Evolutionary conservation across 371 early-diverging fungal species (phyloP).

Genomic region (Phascolomyces articulosus): DNA sequence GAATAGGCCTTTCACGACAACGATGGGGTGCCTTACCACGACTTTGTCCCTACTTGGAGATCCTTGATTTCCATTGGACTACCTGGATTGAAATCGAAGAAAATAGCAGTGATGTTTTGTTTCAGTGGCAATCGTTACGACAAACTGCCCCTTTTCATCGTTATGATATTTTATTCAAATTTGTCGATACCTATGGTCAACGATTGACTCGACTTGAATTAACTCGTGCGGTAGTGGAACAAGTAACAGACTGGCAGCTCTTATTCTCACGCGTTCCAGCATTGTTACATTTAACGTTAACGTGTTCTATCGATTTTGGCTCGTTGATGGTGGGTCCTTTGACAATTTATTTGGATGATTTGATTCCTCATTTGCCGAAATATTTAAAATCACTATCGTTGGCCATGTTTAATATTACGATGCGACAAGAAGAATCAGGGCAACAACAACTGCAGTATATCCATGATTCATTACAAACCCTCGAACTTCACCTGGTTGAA

Average conservation of each 20-base stretch:
- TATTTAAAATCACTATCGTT: not conserved
- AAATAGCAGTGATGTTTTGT: not conserved
- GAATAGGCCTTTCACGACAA: slow-evolving; percentile 1
- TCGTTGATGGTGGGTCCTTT: slow-evolving; percentile 1
- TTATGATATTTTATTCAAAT: not conserved
- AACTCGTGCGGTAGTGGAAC: slow-evolving; percentile 4
- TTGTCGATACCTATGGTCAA: not conserved
- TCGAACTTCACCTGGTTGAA: not conserved
- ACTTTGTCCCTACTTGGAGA: slow-evolving; percentile 9
- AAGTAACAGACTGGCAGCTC: not conserved
- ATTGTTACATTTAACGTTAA: not conserved
- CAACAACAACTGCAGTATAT: not conserved
- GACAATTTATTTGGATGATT: not conserved
- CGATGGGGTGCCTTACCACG: not conserved
- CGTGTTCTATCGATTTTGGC: slow-evolving; percentile 4
- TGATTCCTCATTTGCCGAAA: not conserved
- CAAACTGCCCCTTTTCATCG: slow-evolving; percentile 5
- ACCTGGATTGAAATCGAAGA: slow-evolving; percentile 11
- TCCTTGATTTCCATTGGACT: slow-evolving; percentile 13
- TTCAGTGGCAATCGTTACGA: slow-evolving; percentile 4
- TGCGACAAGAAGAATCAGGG: not conserved
- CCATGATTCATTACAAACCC: not conserved
- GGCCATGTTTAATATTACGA: not conserved
- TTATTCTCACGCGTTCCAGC: not conserved
- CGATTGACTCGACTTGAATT: not conserved